Percentiles rank a stretch among this genome's conserved stretches.
phyloP scores from a whole-genome alignment of 331 rosid species.

The Telfairia occidentalis region DNA sequence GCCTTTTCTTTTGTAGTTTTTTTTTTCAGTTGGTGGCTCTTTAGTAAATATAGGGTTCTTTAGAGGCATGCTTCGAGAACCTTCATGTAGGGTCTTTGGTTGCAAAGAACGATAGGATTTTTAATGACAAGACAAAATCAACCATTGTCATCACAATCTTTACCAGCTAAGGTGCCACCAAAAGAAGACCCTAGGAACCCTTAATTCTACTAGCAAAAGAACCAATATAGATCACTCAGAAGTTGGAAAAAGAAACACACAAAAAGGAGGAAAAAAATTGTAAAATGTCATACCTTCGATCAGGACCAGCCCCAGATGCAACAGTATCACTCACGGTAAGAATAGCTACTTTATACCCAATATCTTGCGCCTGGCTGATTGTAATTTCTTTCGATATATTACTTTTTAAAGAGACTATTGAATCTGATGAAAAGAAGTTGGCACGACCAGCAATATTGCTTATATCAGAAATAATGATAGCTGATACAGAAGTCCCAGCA shows the following conservation, averaged over 20 bases:
- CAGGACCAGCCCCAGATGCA: conserved; percentile 78
- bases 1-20: neutral
- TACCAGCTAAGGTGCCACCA: neutral
- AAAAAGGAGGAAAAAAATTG: neutral
- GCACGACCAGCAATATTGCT: conserved; percentile 13
- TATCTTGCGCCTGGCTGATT: conserved; percentile 23
- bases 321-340: conserved; percentile 95
- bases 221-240: neutral
- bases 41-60: neutral
- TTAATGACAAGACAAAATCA: neutral
- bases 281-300: conserved; percentile 53
- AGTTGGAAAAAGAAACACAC: neutral
- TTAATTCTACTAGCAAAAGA: neutral
- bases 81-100: neutral
- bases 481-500: conserved; percentile 41
- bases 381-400: conserved; percentile 20
- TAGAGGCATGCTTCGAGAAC: neutral
- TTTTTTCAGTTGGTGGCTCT: neutral
- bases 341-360: conserved; percentile 50
- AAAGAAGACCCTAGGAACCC: neutral
- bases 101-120: neutral
- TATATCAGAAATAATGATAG: conserved; percentile 57
- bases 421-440: conserved; percentile 19
- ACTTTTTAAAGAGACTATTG: conserved; percentile 20
- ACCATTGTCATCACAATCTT: neutral